Evolutionary conservation across 495 filamentous ascomycete genomes (phyloP), one percentile per base, ranked within the genome.

Genomic region (Staphylotrichum tortipilum): DNA sequence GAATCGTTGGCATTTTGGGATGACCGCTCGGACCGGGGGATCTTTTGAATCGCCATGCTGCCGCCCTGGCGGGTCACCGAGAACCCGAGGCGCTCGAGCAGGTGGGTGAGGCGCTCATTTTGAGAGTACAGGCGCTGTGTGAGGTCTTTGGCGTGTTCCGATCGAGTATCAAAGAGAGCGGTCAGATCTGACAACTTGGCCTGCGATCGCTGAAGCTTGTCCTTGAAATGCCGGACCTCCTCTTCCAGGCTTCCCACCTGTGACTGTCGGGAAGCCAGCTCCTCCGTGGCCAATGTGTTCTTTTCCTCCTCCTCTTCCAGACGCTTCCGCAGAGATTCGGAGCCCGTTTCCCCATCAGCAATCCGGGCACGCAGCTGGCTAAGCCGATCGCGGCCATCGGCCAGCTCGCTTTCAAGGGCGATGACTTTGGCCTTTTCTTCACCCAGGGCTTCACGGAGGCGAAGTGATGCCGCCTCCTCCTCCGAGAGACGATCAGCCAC

Each of bases 81-180:
- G 59, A 89, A 94, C 11, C 91, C 89, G 3, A 97, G 70, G 26
- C 85, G 78, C 59, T 95, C 89, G 1, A 99, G 78, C 37, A 99
- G 79, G 30, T 79, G 77, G 30, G 78, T 78, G 4, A 94, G 68
- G 36, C 83, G 81, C 55, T 88, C 83, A 47, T 89, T 85, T 43
- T 92, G 86, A 3, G 78, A 67, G 50, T 86, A 87, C 7, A 96
- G 74, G 23, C 83, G 77, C 53, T 85, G 83, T 19, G 89, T 91
- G 9, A 96, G 70, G 49, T 96, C 87, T 56, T 88, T 86, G 7
- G 86, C 81, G 36, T 79, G 82, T 28, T 65, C 62, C 24, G 80
- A 83, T 22, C 87, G 84, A 40, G 77, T 73, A 42, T 86, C 77
- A 12, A 83, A 70, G 35, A 78, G 76, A 38, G 61, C 54, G 36